These are phyloP conservation scores for Rubroboletus pulcherrimus DNA, from an alignment of 768 basidiomycete species.

Conservation along the genomic window DNA sequence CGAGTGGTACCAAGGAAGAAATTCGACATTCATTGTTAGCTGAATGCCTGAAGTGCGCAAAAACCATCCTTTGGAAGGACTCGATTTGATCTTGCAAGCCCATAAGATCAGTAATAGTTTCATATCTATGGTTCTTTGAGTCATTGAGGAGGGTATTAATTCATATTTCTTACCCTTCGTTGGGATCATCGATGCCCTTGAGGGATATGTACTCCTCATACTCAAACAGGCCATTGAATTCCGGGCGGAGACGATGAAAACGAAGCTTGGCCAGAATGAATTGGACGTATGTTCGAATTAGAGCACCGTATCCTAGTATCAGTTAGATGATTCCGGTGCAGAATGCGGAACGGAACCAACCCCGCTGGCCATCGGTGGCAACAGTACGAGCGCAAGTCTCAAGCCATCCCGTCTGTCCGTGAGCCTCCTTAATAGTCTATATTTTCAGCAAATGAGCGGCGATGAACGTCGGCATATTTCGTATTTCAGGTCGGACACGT, in stretches of 20 bases:
- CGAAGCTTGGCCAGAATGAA: constrained; percentile 93
- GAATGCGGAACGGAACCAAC: constrained; percentile 35
- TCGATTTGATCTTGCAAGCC: constrained; percentile 97
- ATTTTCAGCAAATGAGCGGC: constrained; percentile 10
- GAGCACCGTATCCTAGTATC: constrained; percentile 75
- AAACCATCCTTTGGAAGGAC: constrained; percentile 96
- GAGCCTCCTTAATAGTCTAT: constrained; percentile 94
- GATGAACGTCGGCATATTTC: constrained; percentile 1
- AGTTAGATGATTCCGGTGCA: constrained; percentile 2
- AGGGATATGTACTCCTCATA: constrained; percentile 98
- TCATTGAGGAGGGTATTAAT: background rate
- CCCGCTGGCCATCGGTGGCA: constrained; percentile 71
- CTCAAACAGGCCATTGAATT: constrained; percentile 98
- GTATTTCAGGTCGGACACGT: constrained; percentile 18
- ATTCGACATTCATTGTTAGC: constrained; percentile 97
- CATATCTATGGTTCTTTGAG: constrained; percentile 59
- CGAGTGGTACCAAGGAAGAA: constrained; percentile 90
- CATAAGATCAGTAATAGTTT: constrained; percentile 98
- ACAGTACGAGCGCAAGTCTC: constrained; percentile 95
- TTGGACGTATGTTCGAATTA: constrained; percentile 94
- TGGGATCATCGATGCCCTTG: constrained; percentile 97
- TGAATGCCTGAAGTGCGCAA: constrained; percentile 88
- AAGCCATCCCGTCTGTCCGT: constrained; percentile 95
- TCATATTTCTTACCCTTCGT: constrained; percentile 77
- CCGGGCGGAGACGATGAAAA: constrained; percentile 92